phyloP scores from a whole-genome alignment of 441 rosid genomes.

The Sinapis alba region DNA sequence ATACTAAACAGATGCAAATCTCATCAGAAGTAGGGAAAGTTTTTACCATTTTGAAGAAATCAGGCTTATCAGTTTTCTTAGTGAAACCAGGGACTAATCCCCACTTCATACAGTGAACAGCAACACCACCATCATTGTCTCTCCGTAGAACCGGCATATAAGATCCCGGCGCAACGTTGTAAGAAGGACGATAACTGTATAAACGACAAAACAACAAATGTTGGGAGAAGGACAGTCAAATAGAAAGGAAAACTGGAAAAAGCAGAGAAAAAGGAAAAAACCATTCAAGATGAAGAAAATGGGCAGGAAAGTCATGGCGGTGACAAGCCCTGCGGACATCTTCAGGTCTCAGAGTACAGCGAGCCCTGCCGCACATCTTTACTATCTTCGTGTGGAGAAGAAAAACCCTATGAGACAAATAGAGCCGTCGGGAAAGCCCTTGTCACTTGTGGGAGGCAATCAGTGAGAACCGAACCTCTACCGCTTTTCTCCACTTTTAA shows the following conservation, averaged over 20 bases:
- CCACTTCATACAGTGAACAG: constrained; percentile 87
- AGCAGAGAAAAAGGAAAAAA: constrained; percentile 16
- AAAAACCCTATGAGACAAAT: neutral
- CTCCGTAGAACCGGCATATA: constrained; percentile 64
- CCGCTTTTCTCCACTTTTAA: no score
- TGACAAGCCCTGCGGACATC: constrained; percentile 72
- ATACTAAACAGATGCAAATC: no score
- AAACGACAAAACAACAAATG: neutral
- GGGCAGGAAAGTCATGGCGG: constrained; percentile 46
- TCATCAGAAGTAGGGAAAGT: neutral
- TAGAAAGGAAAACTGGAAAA: neutral
- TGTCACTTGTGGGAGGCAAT: no score
- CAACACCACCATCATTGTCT: constrained; percentile 54
- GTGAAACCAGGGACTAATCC: constrained; percentile 84
- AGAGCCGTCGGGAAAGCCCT: neutral
- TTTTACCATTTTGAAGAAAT: constrained; percentile 77
- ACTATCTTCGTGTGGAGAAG: neutral
- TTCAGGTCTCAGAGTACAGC: constrained; percentile 70
- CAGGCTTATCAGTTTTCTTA: constrained; percentile 80
- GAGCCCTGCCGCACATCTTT: constrained; percentile 80
- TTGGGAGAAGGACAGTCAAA: neutral
- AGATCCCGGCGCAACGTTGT: constrained; percentile 75
- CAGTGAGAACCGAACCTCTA: no score
- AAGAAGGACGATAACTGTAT: constrained; percentile 71
- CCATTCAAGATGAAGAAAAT: constrained; percentile 62